Percentiles rank a stretch among this genome's conserved stretches.
Conservation (phyloP, 345 rosid species). For the Ricinus communis region DNA sequence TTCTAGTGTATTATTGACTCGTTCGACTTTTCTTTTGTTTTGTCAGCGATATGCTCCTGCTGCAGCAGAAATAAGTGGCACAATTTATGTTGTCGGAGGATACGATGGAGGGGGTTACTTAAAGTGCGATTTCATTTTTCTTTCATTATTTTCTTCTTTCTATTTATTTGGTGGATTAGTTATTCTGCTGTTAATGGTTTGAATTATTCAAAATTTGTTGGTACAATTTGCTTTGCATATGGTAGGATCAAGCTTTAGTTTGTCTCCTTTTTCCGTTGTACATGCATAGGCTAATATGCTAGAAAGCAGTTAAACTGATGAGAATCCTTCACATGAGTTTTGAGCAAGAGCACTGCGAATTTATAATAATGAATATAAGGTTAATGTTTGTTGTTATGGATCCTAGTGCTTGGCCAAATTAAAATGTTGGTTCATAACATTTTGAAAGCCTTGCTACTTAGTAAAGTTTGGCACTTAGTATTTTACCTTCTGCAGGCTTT, state of each 20-base stretch:
- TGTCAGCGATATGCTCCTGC: slow-evolving; percentile 76
- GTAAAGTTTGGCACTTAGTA: neutral
- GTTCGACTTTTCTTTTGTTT: slow-evolving; percentile 8
- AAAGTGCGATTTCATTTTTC: slow-evolving; percentile 42
- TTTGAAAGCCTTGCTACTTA: neutral
- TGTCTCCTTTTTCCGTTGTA: neutral
- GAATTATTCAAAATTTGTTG: neutral
- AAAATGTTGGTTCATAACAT: neutral
- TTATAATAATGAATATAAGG: neutral
- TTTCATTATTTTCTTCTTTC: slow-evolving; percentile 3
- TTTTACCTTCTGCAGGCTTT: neutral
- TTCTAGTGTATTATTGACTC: neutral
- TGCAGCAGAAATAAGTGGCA: slow-evolving; percentile 58
- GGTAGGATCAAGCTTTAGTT: neutral
- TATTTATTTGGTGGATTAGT: neutral
- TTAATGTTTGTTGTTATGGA: neutral
- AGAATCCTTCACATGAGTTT: neutral
- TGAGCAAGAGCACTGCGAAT: neutral
- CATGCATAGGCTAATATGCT: neutral
- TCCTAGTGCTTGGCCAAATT: neutral
- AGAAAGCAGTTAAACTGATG: neutral
- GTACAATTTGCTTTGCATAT: neutral
- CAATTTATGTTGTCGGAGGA: slow-evolving; percentile 75
- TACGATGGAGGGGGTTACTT: slow-evolving; percentile 52
- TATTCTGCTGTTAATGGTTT: neutral